phyloP scores from a whole-genome alignment of 139 green algal species.

The Chlorella ohadii region DNA sequence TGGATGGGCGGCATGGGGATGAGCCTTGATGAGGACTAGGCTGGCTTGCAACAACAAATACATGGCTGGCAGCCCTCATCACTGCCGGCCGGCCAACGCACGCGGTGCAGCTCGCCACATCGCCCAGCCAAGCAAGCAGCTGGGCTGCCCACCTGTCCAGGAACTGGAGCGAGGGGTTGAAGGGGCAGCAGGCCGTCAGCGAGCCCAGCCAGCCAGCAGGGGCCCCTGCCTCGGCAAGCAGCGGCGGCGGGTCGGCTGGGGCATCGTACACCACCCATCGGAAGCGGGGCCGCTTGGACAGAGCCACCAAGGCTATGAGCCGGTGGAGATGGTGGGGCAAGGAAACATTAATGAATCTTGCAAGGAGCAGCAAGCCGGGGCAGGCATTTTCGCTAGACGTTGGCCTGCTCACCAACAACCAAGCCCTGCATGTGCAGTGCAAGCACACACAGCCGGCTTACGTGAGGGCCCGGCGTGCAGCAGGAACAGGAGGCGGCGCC shows the following conservation, averaged over 20 bases:
- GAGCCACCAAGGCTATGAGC: conserved; percentile 5
- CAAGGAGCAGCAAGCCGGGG: too few species aligned
- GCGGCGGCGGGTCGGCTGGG: not conserved
- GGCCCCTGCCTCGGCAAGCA: too few species aligned
- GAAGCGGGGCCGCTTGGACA: conserved; percentile 22
- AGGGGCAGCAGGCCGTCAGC: conserved; percentile 9
- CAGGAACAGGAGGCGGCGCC: conserved; percentile 22
- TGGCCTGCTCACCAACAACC: too few species aligned
- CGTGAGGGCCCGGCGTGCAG: not conserved
- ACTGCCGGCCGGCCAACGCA: too few species aligned
- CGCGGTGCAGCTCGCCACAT: too few species aligned
- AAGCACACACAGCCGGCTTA: not conserved
- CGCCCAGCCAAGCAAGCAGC: not conserved
- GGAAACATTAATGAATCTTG: too few species aligned
- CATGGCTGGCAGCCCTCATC: too few species aligned
- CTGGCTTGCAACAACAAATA: too few species aligned
- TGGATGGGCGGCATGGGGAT: too few species aligned
- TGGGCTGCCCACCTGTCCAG: not conserved
- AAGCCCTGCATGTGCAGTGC: not conserved
- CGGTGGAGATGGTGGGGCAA: not conserved
- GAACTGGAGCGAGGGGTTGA: conserved; percentile 27
- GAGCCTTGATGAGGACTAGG: too few species aligned
- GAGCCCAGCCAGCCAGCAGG: not conserved
- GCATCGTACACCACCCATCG: conserved; percentile 22
- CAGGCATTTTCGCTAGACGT: too few species aligned